These are phyloP conservation scores for Trichoderma breve DNA, from an alignment of 2,329 filamentous ascomycete species.

Conservation along the genomic window DNA sequence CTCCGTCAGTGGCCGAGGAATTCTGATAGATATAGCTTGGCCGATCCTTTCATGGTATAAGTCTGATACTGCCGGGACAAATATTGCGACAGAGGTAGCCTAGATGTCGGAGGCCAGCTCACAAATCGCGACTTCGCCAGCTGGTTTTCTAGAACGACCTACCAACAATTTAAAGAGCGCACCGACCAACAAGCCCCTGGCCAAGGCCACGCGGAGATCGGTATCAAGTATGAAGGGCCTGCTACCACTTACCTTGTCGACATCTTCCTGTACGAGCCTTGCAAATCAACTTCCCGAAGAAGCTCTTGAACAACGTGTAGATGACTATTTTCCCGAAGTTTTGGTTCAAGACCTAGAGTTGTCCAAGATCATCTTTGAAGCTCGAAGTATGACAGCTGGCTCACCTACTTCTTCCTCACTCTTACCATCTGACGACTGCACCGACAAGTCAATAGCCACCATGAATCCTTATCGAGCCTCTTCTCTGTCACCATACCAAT, in stretches of 20 bases:
- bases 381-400: conserved; percentile 54
- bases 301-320: conserved; percentile 31
- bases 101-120: conserved; percentile 17
- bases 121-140: conserved; percentile 7
- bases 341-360: conserved; percentile 54
- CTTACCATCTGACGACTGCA: not conserved
- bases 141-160: conserved; percentile 14
- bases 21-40: conserved; percentile 1
- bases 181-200: conserved; percentile 24
- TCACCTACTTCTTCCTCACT: conserved; percentile 35
- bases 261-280: conserved; percentile 26
- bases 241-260: conserved; percentile 37
- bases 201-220: conserved; percentile 32
- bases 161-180: conserved; percentile 10
- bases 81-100: not conserved
- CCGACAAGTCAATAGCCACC: not conserved
- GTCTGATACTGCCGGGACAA: not conserved
- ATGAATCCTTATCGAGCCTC: conserved; percentile 9
- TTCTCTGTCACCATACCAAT: conserved; percentile 30
- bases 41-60: not conserved
- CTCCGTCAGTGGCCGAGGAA: not conserved
- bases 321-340: conserved; percentile 54
- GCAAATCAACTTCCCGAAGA: conserved; percentile 26
- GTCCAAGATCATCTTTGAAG: conserved; percentile 47
- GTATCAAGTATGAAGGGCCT: conserved; percentile 42